Evolutionary conservation across 2,329 filamentous ascomycete genomes (phyloP).

Genomic region (Waltergamsia citrina): DNA sequence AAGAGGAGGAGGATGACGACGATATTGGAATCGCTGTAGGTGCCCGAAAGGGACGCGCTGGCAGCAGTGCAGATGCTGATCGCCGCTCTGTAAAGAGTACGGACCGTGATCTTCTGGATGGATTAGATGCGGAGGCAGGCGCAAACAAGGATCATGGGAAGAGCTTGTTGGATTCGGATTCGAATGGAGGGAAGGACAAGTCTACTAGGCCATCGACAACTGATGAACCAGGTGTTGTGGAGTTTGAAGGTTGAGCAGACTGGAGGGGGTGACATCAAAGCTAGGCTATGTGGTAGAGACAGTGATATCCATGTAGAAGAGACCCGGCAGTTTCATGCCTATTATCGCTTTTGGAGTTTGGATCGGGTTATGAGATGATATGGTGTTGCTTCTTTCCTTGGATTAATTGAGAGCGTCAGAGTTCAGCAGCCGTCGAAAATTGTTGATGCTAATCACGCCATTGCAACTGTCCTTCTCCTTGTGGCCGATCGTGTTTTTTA

Average conservation of each 20-base stretch:
- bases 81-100: constrained; percentile 54
- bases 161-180: constrained; percentile 20
- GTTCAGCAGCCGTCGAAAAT: too few relatives aligned
- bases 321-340: too few relatives aligned
- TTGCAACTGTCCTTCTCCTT: too few relatives aligned
- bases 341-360: too few relatives aligned
- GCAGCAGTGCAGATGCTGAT: constrained; percentile 43
- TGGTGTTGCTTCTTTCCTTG: too few relatives aligned
- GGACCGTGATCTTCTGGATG: constrained; percentile 63
- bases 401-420: too few relatives aligned
- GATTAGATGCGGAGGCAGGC: constrained; percentile 62
- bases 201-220: constrained; percentile 16
- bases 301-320: too few relatives aligned
- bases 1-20: constrained; percentile 61
- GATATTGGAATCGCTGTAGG: constrained; percentile 34
- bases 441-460: too few relatives aligned
- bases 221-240: constrained; percentile 25
- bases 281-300: too few relatives aligned
- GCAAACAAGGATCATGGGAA: constrained; percentile 24
- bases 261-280: too few relatives aligned
- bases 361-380: too few relatives aligned
- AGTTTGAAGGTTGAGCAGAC: constrained; percentile 34
- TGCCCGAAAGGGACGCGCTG: constrained; percentile 22
- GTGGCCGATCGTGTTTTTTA: too few relatives aligned
- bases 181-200: constrained; percentile 14